Conservation (phyloP, 495 filamentous ascomycete genomes). For the Hypoxylon fuscum region DNA sequence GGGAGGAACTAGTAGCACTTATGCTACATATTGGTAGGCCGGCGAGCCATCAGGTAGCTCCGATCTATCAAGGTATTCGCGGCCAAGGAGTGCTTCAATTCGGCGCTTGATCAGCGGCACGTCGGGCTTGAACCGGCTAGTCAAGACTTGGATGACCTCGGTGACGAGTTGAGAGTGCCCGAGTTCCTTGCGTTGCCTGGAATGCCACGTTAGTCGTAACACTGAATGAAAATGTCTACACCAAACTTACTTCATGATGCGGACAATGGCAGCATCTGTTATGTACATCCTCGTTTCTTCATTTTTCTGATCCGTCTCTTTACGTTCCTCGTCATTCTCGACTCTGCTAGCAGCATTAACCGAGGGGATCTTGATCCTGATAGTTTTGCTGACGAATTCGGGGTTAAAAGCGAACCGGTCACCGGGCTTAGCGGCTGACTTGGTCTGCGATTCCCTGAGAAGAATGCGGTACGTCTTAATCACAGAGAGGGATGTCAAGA, state of each 20-base stretch:
- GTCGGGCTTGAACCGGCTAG: conserved; percentile 85
- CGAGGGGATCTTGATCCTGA: conserved; percentile 77
- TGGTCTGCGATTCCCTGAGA: conserved; percentile 82
- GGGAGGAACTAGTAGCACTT: not conserved
- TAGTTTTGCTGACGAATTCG: conserved; percentile 79
- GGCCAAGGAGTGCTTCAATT: conserved; percentile 91
- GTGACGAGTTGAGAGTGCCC: conserved; percentile 81
- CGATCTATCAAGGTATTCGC: conserved; percentile 93
- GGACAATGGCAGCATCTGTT: conserved; percentile 89
- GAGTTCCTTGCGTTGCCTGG: conserved; percentile 87
- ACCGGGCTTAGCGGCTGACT: conserved; percentile 74
- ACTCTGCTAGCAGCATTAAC: conserved; percentile 85
- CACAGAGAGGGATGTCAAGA: conserved; percentile 86
- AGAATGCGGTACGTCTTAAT: conserved; percentile 84
- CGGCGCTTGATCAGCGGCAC: conserved; percentile 89
- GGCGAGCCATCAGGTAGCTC: conserved; percentile 54
- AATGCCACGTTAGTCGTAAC: conserved; percentile 21
- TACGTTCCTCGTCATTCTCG: conserved; percentile 82
- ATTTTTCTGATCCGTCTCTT: conserved; percentile 88
- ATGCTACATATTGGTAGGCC: conserved; percentile 44
- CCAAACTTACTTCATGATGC: conserved; percentile 95
- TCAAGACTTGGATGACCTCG: conserved; percentile 85
- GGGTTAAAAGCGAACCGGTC: conserved; percentile 89
- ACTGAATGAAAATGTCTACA: not conserved
- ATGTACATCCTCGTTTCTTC: conserved; percentile 77